Evolutionary conservation across 352 stramenopile genomes (phyloP).

Genomic region (Phytophthora uliginosa): DNA sequence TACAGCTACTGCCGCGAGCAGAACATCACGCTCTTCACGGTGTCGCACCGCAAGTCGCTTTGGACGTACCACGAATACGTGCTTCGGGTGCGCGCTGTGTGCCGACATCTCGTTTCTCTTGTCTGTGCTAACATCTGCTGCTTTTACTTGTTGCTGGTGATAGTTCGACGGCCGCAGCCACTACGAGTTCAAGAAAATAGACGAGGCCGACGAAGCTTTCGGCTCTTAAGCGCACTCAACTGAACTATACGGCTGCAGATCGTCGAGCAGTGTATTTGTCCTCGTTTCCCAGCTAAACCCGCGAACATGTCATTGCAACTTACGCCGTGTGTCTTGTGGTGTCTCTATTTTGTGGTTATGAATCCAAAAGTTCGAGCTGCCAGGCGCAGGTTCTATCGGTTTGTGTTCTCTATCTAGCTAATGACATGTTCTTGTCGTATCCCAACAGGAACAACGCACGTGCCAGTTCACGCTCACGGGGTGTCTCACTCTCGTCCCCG

Average conservation of each 20-base stretch:
- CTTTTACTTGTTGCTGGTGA: conserved; percentile 14
- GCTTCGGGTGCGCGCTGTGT: conserved; percentile 62
- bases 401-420: conserved; percentile 30
- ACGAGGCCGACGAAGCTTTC: conserved; percentile 80
- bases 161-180: conserved; percentile 88
- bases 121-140: conserved; percentile 8
- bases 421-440: conserved; percentile 49
- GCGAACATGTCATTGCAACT: conserved; percentile 18
- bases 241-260: conserved; percentile 5
- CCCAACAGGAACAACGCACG: conserved; percentile 45
- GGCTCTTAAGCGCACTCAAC: conserved; percentile 58
- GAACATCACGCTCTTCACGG: conserved; percentile 94
- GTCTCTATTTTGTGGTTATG: conserved; percentile 29
- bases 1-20: conserved; percentile 88
- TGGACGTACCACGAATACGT: conserved; percentile 93
- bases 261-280: conserved; percentile 22
- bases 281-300: conserved; percentile 11
- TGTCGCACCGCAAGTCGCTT: conserved; percentile 92
- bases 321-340: conserved; percentile 13
- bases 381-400: conserved; percentile 9
- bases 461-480: conserved; percentile 29
- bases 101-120: background rate
- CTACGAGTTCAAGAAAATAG: conserved; percentile 91
- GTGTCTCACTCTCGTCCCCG: conserved; percentile 2
- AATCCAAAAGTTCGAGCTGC: conserved; percentile 14